Percentiles rank a stretch among this genome's conserved stretches.
Evolutionary conservation across 164 flowering plant species (phyloP).

Genomic region (Nelumbo lutea): DNA sequence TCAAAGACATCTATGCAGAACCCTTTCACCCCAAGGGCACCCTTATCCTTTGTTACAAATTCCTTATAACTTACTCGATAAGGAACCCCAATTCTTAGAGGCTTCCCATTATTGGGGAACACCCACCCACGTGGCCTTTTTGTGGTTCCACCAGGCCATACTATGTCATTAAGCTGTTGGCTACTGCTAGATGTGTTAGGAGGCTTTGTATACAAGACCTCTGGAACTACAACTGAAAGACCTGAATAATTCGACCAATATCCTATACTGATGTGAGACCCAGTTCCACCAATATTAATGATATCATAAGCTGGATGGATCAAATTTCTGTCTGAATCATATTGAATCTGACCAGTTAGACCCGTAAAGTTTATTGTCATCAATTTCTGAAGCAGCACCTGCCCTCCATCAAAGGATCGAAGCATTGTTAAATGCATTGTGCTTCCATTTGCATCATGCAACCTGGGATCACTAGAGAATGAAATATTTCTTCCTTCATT

Average conservation of each 20-base stretch:
- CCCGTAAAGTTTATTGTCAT: slow-evolving; percentile 54
- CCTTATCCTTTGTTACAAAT: slow-evolving; percentile 50
- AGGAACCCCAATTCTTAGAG: slow-evolving; percentile 73
- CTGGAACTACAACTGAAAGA: slow-evolving; percentile 69
- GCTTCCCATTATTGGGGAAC: slow-evolving; percentile 79
- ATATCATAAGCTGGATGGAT: slow-evolving; percentile 65
- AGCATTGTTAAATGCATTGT: slow-evolving; percentile 40
- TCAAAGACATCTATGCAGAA: slow-evolving; percentile 84
- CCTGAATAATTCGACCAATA: slow-evolving; percentile 85
- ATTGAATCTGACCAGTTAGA: slow-evolving; percentile 57
- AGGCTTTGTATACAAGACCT: slow-evolving; percentile 47
- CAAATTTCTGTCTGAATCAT: slow-evolving; percentile 48
- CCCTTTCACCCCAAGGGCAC: slow-evolving; percentile 52
- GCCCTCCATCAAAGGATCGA: slow-evolving; percentile 53
- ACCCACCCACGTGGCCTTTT: slow-evolving; percentile 84
- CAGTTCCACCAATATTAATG: slow-evolving; percentile 59
- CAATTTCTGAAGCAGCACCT: slow-evolving; percentile 41
- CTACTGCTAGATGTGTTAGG: slow-evolving; percentile 42
- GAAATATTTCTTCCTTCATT: slow-evolving; percentile 50
- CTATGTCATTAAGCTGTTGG: slow-evolving; percentile 50
- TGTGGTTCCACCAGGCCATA: slow-evolving; percentile 82
- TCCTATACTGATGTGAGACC: slow-evolving; percentile 46
- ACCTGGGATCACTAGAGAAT: slow-evolving; percentile 53
- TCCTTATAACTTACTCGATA: slow-evolving; percentile 59
- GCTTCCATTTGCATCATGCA: slow-evolving; percentile 40